Conservation (phyloP, 495 filamentous ascomycete genomes). For the Annulohypoxylon stygium region DNA sequence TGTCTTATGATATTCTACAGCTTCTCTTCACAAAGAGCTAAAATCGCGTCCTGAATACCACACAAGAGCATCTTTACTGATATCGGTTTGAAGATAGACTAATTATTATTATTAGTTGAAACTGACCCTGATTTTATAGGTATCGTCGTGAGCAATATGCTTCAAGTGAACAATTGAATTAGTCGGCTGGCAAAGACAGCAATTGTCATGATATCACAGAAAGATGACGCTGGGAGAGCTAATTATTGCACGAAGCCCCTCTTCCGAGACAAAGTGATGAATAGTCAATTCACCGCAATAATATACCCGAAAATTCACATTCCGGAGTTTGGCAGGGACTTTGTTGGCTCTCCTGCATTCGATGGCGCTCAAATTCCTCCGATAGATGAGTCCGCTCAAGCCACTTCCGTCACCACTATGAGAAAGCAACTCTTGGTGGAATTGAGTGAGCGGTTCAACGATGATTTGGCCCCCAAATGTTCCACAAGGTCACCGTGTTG, state of each 20-base stretch:
- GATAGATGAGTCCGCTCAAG: background rate
- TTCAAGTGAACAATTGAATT: background rate
- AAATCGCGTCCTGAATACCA: background rate
- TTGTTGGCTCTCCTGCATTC: background rate
- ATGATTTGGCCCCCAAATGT: conserved; percentile 3
- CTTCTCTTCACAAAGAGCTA: background rate
- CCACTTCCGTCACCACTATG: background rate
- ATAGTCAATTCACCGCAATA: background rate
- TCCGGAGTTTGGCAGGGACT: background rate
- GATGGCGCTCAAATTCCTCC: background rate
- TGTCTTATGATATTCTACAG: too few species aligned
- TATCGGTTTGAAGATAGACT: background rate
- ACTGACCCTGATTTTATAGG: background rate
- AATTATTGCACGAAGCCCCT: background rate
- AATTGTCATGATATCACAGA: background rate
- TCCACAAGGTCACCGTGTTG: background rate
- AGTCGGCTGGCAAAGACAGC: background rate
- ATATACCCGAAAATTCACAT: background rate
- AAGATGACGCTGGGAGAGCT: background rate
- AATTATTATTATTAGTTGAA: background rate
- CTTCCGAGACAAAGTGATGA: background rate
- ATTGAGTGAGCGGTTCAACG: background rate
- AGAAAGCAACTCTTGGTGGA: background rate
- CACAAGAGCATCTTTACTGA: background rate
- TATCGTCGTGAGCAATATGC: background rate